These are phyloP conservation scores for Sclerotinia sclerotiorum DNA, from an alignment of 2,329 filamentous ascomycete species.

Conservation along the genomic window DNA sequence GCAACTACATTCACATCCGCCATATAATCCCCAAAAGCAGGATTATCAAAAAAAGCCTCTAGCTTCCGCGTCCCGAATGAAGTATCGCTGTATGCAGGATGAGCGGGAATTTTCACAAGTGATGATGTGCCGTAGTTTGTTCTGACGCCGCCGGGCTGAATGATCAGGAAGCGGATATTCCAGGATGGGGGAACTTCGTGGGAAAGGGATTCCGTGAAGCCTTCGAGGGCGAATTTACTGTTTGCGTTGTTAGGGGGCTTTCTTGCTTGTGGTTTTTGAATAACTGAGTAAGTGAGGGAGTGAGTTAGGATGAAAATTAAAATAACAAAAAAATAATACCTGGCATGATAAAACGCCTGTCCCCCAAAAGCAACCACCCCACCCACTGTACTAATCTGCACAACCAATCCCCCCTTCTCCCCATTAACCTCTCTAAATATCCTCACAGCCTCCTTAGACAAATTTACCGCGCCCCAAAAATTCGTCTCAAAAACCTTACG, in stretches of 20 bases:
- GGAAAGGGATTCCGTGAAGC: slow-evolving; percentile 42
- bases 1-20: slow-evolving; percentile 26
- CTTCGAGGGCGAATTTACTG: slow-evolving; percentile 44
- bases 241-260: not conserved
- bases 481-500: slow-evolving; percentile 43
- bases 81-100: slow-evolving; percentile 30
- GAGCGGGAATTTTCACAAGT: slow-evolving; percentile 10
- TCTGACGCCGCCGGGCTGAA: slow-evolving; percentile 45
- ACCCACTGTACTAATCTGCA: slow-evolving; percentile 44
- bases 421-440: slow-evolving; percentile 25
- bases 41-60: slow-evolving; percentile 24
- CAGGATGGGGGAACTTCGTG: slow-evolving; percentile 41
- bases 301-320: too few species aligned
- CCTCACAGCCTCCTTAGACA: slow-evolving; percentile 20
- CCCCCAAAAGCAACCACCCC: slow-evolving; percentile 42
- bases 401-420: slow-evolving; percentile 40
- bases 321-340: too few species aligned
- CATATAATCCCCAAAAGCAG: slow-evolving; percentile 13
- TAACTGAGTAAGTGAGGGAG: too few species aligned
- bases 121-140: slow-evolving; percentile 38
- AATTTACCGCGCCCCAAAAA: slow-evolving; percentile 24
- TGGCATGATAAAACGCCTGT: slow-evolving; percentile 42
- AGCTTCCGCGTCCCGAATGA: slow-evolving; percentile 38
- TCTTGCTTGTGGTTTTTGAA: too few species aligned
- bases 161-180: slow-evolving; percentile 43